These are phyloP conservation scores for Geosiphon pyriformis DNA, from an alignment of 192 early-diverging fungal genomes.

Conservation along the genomic window DNA sequence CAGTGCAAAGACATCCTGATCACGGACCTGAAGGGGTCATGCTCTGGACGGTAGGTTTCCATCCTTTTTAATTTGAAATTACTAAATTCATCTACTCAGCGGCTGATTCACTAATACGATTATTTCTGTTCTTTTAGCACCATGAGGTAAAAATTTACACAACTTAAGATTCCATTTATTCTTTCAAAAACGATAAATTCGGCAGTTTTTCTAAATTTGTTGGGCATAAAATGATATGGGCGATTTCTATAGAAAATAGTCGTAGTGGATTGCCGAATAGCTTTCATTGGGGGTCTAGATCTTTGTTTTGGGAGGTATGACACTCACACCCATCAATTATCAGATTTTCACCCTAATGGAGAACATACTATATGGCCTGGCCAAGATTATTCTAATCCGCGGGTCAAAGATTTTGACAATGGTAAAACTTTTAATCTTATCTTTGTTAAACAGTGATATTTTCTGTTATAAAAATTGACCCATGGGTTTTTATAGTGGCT, in stretches of 20 bases:
- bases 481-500: constrained; percentile 10
- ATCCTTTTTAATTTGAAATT: neutral
- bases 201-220: too few relatives aligned
- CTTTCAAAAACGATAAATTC: too few relatives aligned
- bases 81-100: neutral
- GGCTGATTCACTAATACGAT: neutral
- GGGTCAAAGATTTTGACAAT: constrained; percentile 65
- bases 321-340: constrained; percentile 69
- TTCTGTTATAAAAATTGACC: neutral
- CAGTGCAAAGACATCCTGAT: constrained; percentile 81
- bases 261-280: constrained; percentile 70
- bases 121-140: constrained; percentile 5
- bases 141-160: constrained; percentile 1
- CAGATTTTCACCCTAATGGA: constrained; percentile 56
- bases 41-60: constrained; percentile 66
- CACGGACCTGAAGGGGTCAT: constrained; percentile 61
- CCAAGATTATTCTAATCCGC: constrained; percentile 83
- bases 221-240: too few relatives aligned
- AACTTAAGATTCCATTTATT: too few relatives aligned
- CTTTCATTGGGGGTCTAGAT: constrained; percentile 84
- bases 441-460: neutral
- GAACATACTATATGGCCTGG: constrained; percentile 45
- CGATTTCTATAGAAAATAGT: constrained; percentile 60
- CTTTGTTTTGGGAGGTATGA: constrained; percentile 82
- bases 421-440: constrained; percentile 25